phyloP scores from a whole-genome alignment of 2,329 filamentous ascomycete species.

The Ophiocordyceps robertsii region DNA sequence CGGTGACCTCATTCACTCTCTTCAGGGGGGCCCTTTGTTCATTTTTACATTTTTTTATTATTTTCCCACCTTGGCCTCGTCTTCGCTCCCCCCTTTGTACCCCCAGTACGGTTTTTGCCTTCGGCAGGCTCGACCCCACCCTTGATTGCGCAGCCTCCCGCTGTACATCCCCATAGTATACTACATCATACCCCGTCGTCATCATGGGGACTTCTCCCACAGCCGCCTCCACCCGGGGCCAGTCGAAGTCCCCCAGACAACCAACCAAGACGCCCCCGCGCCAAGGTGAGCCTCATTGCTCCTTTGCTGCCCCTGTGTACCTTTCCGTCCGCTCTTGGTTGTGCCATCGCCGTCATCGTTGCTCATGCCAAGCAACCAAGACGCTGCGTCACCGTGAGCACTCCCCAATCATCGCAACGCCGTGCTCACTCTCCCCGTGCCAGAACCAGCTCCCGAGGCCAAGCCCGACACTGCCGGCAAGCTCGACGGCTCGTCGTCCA shows the following conservation, averaged over 20 bases:
- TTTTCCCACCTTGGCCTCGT: slow-evolving; percentile 4
- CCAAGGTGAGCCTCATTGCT: slow-evolving; percentile 26
- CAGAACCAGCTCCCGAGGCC: slow-evolving; percentile 30
- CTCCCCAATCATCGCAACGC: neutral
- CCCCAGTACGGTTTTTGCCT: slow-evolving; percentile 8
- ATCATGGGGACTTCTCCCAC: slow-evolving; percentile 34
- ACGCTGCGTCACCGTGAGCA: slow-evolving; percentile 3
- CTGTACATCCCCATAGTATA: slow-evolving; percentile 18
- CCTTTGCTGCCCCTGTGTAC: slow-evolving; percentile 5
- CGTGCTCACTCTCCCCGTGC: slow-evolving; percentile 5
- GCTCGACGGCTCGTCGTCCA: slow-evolving; percentile 32
- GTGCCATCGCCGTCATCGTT: slow-evolving; percentile 1
- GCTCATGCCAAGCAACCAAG: neutral
- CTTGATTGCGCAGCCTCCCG: slow-evolving; percentile 8
- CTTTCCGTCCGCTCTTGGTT: slow-evolving; percentile 5
- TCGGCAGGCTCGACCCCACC: slow-evolving; percentile 12
- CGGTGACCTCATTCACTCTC: slow-evolving; percentile 25
- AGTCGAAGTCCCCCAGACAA: slow-evolving; percentile 35
- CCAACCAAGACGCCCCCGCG: slow-evolving; percentile 27
- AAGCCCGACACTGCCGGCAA: slow-evolving; percentile 34
- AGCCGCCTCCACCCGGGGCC: slow-evolving; percentile 24
- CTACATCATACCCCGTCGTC: slow-evolving; percentile 35
- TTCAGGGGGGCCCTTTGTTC: slow-evolving; percentile 8
- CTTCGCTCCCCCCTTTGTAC: slow-evolving; percentile 9
- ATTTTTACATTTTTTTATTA: slow-evolving; percentile 11